Conservation (phyloP, 1,139 yeast species). For the Suhomyces maxii region DNA sequence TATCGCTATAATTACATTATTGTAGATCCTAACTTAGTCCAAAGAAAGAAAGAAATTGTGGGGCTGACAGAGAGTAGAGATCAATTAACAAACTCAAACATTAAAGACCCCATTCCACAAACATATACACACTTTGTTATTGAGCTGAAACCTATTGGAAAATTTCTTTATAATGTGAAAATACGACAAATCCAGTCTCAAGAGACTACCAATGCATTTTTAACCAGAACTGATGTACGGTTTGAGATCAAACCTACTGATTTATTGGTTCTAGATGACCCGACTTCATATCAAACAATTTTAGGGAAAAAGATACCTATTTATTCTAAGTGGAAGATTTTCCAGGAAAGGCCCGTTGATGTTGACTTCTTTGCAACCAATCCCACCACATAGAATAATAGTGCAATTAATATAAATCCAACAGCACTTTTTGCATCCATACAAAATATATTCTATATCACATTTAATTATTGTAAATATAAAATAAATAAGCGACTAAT, state of each 20-base stretch:
- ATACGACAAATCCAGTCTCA: constrained; percentile 9
- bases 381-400: background rate
- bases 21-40: constrained; percentile 7
- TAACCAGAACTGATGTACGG: constrained; percentile 21
- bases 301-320: constrained; percentile 8
- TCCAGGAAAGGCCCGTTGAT: constrained; percentile 6
- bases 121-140: constrained; percentile 20
- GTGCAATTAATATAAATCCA: too few species aligned
- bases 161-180: constrained; percentile 21
- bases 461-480: too few species aligned
- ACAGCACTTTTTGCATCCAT: too few species aligned
- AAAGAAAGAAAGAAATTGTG: background rate
- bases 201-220: constrained; percentile 9
- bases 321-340: constrained; percentile 13
- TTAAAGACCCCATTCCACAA: background rate
- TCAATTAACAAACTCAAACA: background rate
- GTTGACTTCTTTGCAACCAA: constrained; percentile 3
- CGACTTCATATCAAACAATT: constrained; percentile 2
- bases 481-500: too few species aligned
- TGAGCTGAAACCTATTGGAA: constrained; percentile 18
- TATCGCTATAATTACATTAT: constrained; percentile 22
- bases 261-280: constrained; percentile 3
- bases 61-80: background rate
- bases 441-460: too few species aligned
- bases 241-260: constrained; percentile 11